Conservation (phyloP, 192 early-diverging fungal genomes). For the Helicostylum pulchrum region DNA sequence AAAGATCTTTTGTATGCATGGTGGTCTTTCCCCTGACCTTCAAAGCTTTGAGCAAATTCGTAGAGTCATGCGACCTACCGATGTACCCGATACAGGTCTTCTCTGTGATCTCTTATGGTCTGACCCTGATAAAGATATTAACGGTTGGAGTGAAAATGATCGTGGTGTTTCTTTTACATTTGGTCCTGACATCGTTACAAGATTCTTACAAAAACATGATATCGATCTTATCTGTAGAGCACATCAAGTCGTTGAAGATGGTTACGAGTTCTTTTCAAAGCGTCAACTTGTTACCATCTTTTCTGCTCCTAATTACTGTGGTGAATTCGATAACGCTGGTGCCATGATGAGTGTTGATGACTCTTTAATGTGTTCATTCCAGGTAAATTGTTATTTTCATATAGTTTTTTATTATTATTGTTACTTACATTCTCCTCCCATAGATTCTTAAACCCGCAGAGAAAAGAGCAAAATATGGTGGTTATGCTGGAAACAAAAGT, state of each 20-base stretch:
- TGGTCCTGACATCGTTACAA: constrained; percentile 88
- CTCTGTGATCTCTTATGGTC: constrained; percentile 96
- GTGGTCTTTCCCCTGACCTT: constrained; percentile 94
- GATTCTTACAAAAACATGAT: constrained; percentile 87
- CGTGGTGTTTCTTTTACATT: constrained; percentile 96
- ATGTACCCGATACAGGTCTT: constrained; percentile 96
- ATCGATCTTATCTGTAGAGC: constrained; percentile 91
- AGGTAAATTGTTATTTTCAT: constrained; percentile 43
- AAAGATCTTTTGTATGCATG: constrained; percentile 99
- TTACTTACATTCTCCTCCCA: neutral
- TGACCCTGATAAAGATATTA: constrained; percentile 95
- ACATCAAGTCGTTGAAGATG: constrained; percentile 96
- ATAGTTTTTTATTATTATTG: neutral
- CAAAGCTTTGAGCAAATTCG: constrained; percentile 98
- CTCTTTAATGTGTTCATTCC: constrained; percentile 87
- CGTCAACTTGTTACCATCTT: constrained; percentile 92
- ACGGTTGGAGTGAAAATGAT: constrained; percentile 96
- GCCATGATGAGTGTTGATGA: constrained; percentile 92
- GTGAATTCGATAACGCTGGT: constrained; percentile 84
- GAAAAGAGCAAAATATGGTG: constrained; percentile 76
- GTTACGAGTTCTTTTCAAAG: constrained; percentile 96
- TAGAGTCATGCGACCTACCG: constrained; percentile 94
- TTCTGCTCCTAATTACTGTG: constrained; percentile 96
- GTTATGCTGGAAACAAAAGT: constrained; percentile 3
- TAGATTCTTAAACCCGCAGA: constrained; percentile 96